Base-by-base conservation (phyloP, 306 rosid genomes). In the Fragaria ananassa region DNA sequence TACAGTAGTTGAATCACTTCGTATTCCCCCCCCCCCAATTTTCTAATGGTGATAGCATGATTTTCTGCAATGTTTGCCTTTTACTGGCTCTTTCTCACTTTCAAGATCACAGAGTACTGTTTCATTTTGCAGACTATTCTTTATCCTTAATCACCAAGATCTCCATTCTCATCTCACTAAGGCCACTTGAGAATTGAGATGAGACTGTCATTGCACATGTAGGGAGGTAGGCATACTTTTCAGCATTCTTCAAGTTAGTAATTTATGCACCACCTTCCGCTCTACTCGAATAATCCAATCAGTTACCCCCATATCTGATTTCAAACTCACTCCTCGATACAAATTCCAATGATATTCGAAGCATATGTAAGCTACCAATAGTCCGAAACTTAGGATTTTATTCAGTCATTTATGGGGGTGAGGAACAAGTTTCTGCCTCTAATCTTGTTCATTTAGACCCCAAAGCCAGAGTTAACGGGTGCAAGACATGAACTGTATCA, bases 161-260 rank as follows among this genome's bases (percentile, higher is more conserved):
- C 61, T 54, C 1, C 12, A 54, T 54, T 23, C 11, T 54, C 61
- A 8, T 54, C 61, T 54, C 10, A 18, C 60, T 19, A 18, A 53
- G 4, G 21, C 25, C 61, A 49, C 54, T 49, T 15, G 8, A 14
- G 54, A 49, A 49, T 15, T 49, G 2, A 49, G 54, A 49, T 14
- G 54, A 49, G 54, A 14, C 54, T 77, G 44, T 41, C 44, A 41
- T 8, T 41, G 44, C 44, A 41, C 41, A 37, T 4, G 5, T 37
- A 37, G 39, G 39, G 6, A 39, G 44, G 44, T 41, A 41, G 44
- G 44, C 44, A 41, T 41, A 41, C 44, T 41, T 41, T 41, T 84
- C 93, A 61, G 74, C 62, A n/a, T 91, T 89, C 81, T 81, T 85
- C 60, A 78, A 60, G 63, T 81, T 73, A 62, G 25, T 89, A 25